These are phyloP conservation scores for Fusarium phyllophilum DNA, from an alignment of 2,329 filamentous ascomycete genomes.

Conservation along the genomic window DNA sequence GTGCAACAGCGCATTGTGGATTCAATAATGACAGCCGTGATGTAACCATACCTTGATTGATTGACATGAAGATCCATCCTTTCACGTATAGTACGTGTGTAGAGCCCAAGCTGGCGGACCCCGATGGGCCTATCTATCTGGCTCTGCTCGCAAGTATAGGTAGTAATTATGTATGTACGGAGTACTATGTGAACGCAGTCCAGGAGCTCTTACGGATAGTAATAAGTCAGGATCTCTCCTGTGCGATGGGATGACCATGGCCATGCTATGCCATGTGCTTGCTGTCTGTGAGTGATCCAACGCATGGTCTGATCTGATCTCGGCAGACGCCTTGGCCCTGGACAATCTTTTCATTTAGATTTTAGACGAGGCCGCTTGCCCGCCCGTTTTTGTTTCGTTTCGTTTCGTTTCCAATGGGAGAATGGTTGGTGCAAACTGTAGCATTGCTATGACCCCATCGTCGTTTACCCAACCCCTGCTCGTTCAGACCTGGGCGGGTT, in stretches of 20 bases:
- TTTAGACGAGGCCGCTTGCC: conserved; percentile 14
- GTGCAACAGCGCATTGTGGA: not conserved
- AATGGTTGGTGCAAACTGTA: not conserved
- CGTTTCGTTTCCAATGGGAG: conserved; percentile 25
- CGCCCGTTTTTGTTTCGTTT: conserved; percentile 36
- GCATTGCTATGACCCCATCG: conserved; percentile 6
- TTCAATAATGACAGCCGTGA: not conserved
- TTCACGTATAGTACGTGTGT: not conserved
- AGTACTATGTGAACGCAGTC: not conserved
- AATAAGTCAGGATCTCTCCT: not conserved
- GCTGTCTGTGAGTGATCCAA: conserved; percentile 18
- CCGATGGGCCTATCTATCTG: not conserved
- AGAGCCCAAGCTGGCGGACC: not conserved
- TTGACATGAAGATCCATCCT: not conserved
- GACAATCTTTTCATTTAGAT: conserved; percentile 11
- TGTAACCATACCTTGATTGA: not conserved
- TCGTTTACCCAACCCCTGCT: conserved; percentile 8
- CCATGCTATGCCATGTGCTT: conserved; percentile 22
- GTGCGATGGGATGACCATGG: not conserved
- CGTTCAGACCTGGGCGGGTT: conserved; percentile 7
- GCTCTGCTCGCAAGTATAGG: not conserved
- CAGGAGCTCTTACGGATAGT: not conserved
- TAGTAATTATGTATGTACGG: not conserved
- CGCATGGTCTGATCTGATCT: conserved; percentile 29
- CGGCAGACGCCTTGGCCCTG: conserved; percentile 14